phyloP scores from a whole-genome alignment of 2,329 filamentous ascomycete genomes.

The Fusarium chuoi region DNA sequence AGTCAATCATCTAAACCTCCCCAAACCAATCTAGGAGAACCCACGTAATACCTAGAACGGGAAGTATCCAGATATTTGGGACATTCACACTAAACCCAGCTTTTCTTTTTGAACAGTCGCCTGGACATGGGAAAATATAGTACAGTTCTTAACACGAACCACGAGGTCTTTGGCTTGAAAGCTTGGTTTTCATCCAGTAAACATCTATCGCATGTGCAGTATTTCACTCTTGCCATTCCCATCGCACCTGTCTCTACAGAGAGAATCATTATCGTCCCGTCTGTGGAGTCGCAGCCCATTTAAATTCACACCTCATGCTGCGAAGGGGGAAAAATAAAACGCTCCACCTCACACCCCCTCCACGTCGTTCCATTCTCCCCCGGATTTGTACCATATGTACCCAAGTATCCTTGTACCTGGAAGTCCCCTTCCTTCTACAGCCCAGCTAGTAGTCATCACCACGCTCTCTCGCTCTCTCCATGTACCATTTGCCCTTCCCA shows the following conservation, averaged over 20 bases:
- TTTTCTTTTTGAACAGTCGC: not conserved
- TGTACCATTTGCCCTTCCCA: conserved; percentile 41
- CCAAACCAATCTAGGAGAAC: not conserved
- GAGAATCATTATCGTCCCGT: conserved; percentile 33
- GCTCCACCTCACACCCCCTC: conserved; percentile 30
- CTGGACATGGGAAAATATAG: not conserved
- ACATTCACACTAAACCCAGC: not conserved
- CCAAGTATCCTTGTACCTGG: conserved; percentile 38
- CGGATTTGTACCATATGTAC: conserved; percentile 38
- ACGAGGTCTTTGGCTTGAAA: not conserved
- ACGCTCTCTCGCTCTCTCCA: conserved; percentile 34
- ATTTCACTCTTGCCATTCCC: not conserved
- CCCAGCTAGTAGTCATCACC: conserved; percentile 37
- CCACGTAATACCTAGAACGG: not conserved
- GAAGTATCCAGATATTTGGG: conserved; percentile 17
- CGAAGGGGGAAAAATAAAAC: not conserved
- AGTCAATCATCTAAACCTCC: not conserved
- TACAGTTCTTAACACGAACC: not conserved
- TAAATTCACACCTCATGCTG: conserved; percentile 8
- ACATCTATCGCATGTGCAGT: not conserved
- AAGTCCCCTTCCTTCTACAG: conserved; percentile 25
- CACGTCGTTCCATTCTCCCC: conserved; percentile 35
- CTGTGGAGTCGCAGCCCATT: conserved; percentile 16
- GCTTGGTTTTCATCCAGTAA: not conserved
- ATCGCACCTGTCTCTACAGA: conserved; percentile 10